A percentile compares a stretch with the other conserved stretches of the same genome.
These are phyloP conservation scores for Trifolium subterraneum DNA, from an alignment of 306 rosid species.

Conservation along the genomic window DNA sequence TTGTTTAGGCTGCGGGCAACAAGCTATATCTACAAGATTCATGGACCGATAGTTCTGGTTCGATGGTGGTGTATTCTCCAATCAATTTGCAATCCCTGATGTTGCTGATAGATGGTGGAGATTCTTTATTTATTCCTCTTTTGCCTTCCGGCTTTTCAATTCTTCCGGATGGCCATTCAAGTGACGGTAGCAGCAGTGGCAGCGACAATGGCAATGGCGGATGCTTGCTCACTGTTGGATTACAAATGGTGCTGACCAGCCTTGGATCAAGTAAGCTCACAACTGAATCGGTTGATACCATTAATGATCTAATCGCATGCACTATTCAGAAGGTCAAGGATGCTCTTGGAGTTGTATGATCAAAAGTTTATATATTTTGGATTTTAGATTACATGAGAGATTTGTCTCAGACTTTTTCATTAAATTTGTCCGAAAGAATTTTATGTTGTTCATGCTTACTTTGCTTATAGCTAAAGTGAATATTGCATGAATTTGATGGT, in stretches of 20 bases:
- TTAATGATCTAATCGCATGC: slow-evolving; percentile 59
- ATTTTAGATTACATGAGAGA: no score
- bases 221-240: slow-evolving; percentile 68
- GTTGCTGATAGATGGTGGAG: slow-evolving; percentile 65
- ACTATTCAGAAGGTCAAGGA: slow-evolving; percentile 74
- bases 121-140: slow-evolving; percentile 64
- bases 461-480: no score
- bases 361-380: no score
- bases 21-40: no score
- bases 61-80: slow-evolving; percentile 76
- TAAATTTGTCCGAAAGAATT: no score
- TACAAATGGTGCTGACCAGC: slow-evolving; percentile 64
- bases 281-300: slow-evolving; percentile 65
- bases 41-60: slow-evolving; percentile 59
- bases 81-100: slow-evolving; percentile 53
- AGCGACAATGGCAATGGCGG: slow-evolving; percentile 38
- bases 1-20: no score
- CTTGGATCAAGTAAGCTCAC: slow-evolving; percentile 61
- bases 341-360: slow-evolving; percentile 54
- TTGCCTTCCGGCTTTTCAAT: slow-evolving; percentile 82
- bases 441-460: no score
- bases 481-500: no score
- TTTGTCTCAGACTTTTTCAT: no score
- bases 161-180: slow-evolving; percentile 50
- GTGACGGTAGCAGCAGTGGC: background rate